Percentiles rank a stretch among this genome's conserved stretches.
phyloP scores from a whole-genome alignment of 2,329 filamentous ascomycete genomes.

The Sclerotinia minor region DNA sequence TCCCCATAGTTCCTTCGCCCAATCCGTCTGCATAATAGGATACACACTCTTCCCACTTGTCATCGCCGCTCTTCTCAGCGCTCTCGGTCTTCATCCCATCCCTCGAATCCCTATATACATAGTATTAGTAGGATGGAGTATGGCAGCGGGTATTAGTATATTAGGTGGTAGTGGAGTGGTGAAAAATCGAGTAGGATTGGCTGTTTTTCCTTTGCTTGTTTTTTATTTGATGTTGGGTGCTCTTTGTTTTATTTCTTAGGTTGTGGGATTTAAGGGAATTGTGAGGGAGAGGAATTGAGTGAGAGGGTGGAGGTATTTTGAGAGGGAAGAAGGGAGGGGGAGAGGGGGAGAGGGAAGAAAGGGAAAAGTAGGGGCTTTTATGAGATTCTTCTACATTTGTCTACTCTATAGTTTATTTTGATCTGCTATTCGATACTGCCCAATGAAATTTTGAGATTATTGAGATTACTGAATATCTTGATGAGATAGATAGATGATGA shows the following conservation, averaged over 20 bases:
- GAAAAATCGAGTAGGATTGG: constrained; percentile 28
- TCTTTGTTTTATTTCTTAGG: constrained; percentile 27
- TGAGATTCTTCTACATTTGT: too few relatives aligned
- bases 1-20: constrained; percentile 80
- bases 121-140: constrained; percentile 84
- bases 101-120: constrained; percentile 88
- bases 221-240: constrained; percentile 27
- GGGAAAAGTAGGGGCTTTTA: too few relatives aligned
- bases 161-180: constrained; percentile 28
- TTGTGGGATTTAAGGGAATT: neutral
- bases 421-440: too few relatives aligned
- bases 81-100: constrained; percentile 75
- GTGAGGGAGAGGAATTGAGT: neutral
- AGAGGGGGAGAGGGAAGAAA: too few relatives aligned
- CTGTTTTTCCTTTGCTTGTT: constrained; percentile 28
- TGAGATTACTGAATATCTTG: too few relatives aligned
- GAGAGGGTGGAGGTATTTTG: neutral
- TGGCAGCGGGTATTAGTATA: constrained; percentile 65
- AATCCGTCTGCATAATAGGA: constrained; percentile 96
- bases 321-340: neutral
- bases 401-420: too few relatives aligned
- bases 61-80: constrained; percentile 86
- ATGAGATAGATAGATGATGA: too few relatives aligned
- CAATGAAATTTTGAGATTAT: too few relatives aligned
- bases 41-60: constrained; percentile 98